Evolutionary conservation across 2,329 filamentous ascomycete species (phyloP), one percentile per base, ranked within the genome.

Genomic region (Scytalidium sp.): DNA sequence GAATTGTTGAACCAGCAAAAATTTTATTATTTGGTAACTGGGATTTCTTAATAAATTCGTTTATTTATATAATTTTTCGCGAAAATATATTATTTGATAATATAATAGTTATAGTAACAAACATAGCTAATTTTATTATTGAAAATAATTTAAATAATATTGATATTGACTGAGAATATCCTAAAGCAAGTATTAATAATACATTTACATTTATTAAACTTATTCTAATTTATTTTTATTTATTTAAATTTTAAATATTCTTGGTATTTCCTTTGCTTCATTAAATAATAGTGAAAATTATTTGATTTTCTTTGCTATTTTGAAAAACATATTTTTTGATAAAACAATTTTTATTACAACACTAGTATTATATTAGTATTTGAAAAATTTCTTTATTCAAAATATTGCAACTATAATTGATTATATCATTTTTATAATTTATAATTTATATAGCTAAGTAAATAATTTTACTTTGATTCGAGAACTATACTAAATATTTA

Each of bases 11-110:
- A 11, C 15, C 61, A 36, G 68, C 72, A 51, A 56, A 53, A 15
- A 67, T 75, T 42, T 20, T 74, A 11, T 66, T 68, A 1, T 69
- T 75, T 53, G 70, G 71, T 21, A 72, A 71, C 25, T 74, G 72
- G 73, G 60, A 57, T 25, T 68, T 69, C 52, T 70, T 66, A 2
- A 73, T 70, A 0, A 56, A 60, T 1, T 58, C 64, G 0, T 58
- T 45, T 3, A 70, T 68, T 0, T 72, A 66, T 46, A 22, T 47
- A 19, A 69, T 73, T 41, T 66, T 74, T 48, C 62, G 70, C 1
- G 47, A 67, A 9, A 66, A 48, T 13, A 60, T 70, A 3, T 57
- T 19, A 29, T 22, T 51, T 3, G 64, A 47, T 1, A 72, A 75
- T 36, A 60, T 66, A 3, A 27, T 55, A 20, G 64, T 19, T 5